Base-by-base conservation (phyloP, 2,329 filamentous ascomycete species). In the Ophiognomonia clavigignenti-juglandacearum region DNA sequence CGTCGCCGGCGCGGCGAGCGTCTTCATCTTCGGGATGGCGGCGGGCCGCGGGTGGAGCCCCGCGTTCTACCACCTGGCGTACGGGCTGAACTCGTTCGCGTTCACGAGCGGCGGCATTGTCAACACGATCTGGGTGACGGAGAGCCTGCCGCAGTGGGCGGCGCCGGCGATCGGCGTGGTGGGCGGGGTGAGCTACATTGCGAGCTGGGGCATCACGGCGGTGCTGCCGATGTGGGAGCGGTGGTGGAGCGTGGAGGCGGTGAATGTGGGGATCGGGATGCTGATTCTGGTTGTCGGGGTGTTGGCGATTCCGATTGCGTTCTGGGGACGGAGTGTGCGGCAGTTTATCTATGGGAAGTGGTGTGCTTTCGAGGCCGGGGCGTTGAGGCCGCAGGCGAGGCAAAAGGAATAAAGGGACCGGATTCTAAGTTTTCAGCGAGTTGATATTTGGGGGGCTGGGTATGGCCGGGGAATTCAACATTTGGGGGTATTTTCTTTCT, bases 101-200 rank as follows among this genome's bases (percentile, higher is more conserved):
- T 56, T 47, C 45, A 47, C 45, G 10, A 47, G 50, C 22, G 53
- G 44, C 24, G 48, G 48, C 35, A 55, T 59, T 19, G 56, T 55
- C 14, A 54, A 53, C 22, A 54, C 56, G 10, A 49, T 60, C 22
- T 60, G 58, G 58, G 48, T 59, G 11, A 57, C 57, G 10, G 58
- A 59, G 29, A 56, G 56, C 1, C 57, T 60, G 31, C 58, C 58
- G 6, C 54, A 51, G 22, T 59, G 57, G 56, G 57, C 57, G 6
- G 55, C 58, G 1, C 55, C 58, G 4, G 54, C 49, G 13, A 41
- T 57, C 18, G 46, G 47, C 1, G 48, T 55, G n/a, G 53, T 57
- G 2, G 54, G 54, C 11, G 55, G 51, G 36, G 41, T 54, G 23
- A 54, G 51, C 49, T 52, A 54, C 35, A 40, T 50, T 11, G 43